Percentiles rank a stretch among this genome's conserved stretches.
Conservation (phyloP, 352 stramenopile species). For the Pythium pyrilobum region DNA sequence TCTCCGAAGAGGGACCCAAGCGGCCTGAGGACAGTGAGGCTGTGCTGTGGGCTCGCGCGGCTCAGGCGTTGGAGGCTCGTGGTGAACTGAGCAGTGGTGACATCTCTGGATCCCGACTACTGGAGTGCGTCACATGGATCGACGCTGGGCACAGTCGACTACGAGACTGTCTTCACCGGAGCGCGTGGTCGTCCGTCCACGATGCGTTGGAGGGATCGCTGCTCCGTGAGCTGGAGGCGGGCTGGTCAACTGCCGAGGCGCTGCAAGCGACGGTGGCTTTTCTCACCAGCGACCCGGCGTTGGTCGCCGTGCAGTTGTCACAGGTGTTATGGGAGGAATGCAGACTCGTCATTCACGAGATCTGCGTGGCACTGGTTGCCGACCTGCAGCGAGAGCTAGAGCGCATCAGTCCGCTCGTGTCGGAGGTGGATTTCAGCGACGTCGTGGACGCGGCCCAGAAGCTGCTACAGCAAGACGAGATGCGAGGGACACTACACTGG, state of each 20-base stretch:
- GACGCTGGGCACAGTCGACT: too few relatives aligned
- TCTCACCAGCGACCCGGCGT: neutral
- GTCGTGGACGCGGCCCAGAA: slow-evolving; percentile 6
- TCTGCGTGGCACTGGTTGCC: slow-evolving; percentile 1
- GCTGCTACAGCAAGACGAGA: neutral
- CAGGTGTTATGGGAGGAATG: slow-evolving; percentile 7
- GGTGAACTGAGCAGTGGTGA: too few relatives aligned
- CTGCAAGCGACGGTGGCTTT: neutral
- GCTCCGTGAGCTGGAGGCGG: too few relatives aligned
- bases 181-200: too few relatives aligned
- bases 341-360: slow-evolving; percentile 1
- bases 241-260: neutral
- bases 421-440: slow-evolving; percentile 15
- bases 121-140: too few relatives aligned
- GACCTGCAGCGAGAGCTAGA: slow-evolving; percentile 5
- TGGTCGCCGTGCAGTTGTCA: neutral
- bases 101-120: too few relatives aligned
- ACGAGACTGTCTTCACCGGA: too few relatives aligned
- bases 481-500: neutral
- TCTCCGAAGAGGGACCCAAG: too few relatives aligned
- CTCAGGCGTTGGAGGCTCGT: too few relatives aligned
- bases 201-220: too few relatives aligned
- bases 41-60: too few relatives aligned
- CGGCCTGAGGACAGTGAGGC: too few relatives aligned
- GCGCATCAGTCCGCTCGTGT: slow-evolving; percentile 12